phyloP scores from a whole-genome alignment of 352 stramenopile species.

The Phytophthora agathidicida region DNA sequence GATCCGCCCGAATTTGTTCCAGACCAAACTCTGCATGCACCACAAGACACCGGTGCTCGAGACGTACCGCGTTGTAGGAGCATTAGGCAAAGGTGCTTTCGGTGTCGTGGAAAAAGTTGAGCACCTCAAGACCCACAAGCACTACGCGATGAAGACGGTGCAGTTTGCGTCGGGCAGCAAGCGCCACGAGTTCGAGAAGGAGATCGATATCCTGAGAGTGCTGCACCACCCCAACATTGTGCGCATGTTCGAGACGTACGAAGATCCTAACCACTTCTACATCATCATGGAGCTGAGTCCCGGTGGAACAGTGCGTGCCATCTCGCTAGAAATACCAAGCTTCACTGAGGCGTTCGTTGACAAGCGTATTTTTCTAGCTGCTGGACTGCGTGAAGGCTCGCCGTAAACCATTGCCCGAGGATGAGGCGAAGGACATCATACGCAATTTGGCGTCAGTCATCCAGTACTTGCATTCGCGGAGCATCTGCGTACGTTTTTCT shows the following conservation, averaged over 20 bases:
- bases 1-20: constrained; percentile 72
- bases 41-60: constrained; percentile 58
- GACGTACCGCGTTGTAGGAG: constrained; percentile 54
- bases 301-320: constrained; percentile 55
- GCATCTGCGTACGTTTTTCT: constrained; percentile 67
- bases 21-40: constrained; percentile 80
- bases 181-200: constrained; percentile 72
- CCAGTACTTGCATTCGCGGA: constrained; percentile 82
- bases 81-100: constrained; percentile 76
- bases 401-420: constrained; percentile 53
- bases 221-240: constrained; percentile 86
- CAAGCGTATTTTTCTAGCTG: constrained; percentile 32
- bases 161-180: constrained; percentile 67
- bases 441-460: constrained; percentile 75
- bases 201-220: constrained; percentile 78
- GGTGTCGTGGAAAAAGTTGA: constrained; percentile 80
- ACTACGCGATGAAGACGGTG: constrained; percentile 84
- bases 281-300: constrained; percentile 88
- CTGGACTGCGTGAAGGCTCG: constrained; percentile 65
- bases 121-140: constrained; percentile 66
- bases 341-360: no score
- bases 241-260: constrained; percentile 80
- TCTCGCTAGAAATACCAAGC: no score
- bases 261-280: constrained; percentile 79
- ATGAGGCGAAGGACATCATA: constrained; percentile 62